These are phyloP conservation scores for Spirogloea muscicola DNA, from an alignment of 139 green algal species.

Conservation along the genomic window DNA sequence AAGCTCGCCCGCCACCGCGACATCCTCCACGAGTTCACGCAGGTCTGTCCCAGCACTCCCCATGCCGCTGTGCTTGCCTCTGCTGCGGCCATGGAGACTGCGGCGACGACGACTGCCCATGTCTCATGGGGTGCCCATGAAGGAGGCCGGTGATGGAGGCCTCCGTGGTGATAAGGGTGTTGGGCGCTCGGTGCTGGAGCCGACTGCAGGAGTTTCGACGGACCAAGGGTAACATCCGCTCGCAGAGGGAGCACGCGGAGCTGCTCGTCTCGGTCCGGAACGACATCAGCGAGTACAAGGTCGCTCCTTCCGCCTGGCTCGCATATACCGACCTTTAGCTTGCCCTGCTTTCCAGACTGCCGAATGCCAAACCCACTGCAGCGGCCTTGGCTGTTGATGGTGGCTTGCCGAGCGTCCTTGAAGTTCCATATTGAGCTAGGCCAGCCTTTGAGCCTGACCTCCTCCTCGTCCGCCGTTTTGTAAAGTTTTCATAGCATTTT, in stretches of 20 bases:
- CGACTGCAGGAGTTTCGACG: constrained; percentile 30
- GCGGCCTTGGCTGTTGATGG: background rate
- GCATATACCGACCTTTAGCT: no score
- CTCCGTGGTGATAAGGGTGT: no score
- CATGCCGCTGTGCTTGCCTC: no score
- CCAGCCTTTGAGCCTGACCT: background rate
- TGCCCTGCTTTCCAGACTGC: no score
- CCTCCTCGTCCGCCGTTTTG: background rate
- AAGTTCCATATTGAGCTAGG: background rate
- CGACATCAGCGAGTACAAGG: constrained; percentile 44
- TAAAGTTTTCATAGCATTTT: background rate
- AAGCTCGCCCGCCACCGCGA: constrained; percentile 86
- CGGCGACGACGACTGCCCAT: no score
- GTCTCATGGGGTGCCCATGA: no score
- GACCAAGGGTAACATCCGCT: constrained; percentile 22
- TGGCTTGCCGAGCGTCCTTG: background rate
- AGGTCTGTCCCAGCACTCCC: no score
- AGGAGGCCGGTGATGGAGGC: no score
- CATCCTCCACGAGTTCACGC: constrained; percentile 84
- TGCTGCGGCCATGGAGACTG: no score
- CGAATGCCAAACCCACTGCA: background rate
- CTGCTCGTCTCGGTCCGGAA: constrained; percentile 30
- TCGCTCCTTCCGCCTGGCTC: no score
- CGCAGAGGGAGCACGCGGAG: constrained; percentile 28
- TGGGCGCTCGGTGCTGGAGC: no score